Conservation (phyloP, 352 stramenopile genomes). For the Phytophthora constricta region DNA sequence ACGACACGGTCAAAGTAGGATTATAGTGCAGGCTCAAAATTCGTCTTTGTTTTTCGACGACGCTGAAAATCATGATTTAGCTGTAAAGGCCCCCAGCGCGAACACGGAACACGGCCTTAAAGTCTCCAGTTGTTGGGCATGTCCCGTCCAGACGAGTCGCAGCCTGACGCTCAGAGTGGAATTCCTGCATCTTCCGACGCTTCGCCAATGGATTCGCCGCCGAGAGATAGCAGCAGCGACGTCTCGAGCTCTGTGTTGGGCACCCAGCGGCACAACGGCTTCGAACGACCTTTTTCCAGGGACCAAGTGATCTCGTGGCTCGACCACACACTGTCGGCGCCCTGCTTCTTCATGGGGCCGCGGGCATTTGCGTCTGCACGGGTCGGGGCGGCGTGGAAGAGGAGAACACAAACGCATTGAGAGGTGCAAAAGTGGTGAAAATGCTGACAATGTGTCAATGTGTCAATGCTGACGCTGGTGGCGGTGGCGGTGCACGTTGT, state of each 20-base stretch:
- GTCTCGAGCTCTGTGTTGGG: conserved; percentile 29
- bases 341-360: conserved; percentile 66
- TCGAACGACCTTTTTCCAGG: conserved; percentile 72
- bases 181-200: conserved; percentile 14
- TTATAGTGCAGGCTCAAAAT: too few relatives aligned
- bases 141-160: conserved; percentile 10
- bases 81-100: too few relatives aligned
- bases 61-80: too few relatives aligned
- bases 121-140: not conserved
- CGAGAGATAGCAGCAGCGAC: conserved; percentile 18
- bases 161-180: not conserved
- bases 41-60: too few relatives aligned
- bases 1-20: too few relatives aligned
- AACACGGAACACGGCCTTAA: too few relatives aligned
- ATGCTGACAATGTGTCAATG: too few relatives aligned
- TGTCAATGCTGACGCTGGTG: conserved; percentile 48
- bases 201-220: conserved; percentile 14
- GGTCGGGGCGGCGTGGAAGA: conserved; percentile 23
- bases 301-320: conserved; percentile 82
- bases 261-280: conserved; percentile 68
- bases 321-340: conserved; percentile 67
- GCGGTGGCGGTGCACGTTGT: conserved; percentile 60
- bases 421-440: too few relatives aligned
- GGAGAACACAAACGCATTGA: conserved; percentile 19
- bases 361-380: conserved; percentile 34